Percentiles rank a stretch among this genome's conserved stretches.
Evolutionary conservation across 768 basidiomycete species (phyloP).

Genomic region (Collybia sordida): DNA sequence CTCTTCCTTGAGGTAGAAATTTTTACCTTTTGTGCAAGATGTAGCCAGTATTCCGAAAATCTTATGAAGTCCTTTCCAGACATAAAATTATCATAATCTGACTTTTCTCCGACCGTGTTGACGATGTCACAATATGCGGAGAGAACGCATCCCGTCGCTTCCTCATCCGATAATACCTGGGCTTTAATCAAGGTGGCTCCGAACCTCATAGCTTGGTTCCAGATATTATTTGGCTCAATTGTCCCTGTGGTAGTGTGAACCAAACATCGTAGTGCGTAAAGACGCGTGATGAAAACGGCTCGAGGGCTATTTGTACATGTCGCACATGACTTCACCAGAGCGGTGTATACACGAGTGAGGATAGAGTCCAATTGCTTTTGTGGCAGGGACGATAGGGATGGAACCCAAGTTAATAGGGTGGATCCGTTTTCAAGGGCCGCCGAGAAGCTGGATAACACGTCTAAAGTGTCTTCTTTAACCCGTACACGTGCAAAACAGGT

Average conservation of each 20-base stretch:
- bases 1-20: background rate
- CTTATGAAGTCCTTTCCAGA: slow-evolving; percentile 52
- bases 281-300: slow-evolving; percentile 32
- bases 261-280: slow-evolving; percentile 47
- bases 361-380: slow-evolving; percentile 56
- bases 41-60: slow-evolving; percentile 74
- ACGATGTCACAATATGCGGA: slow-evolving; percentile 44
- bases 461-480: background rate
- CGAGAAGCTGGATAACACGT: slow-evolving; percentile 21
- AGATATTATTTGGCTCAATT: slow-evolving; percentile 55
- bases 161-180: slow-evolving; percentile 25
- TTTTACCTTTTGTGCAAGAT: slow-evolving; percentile 63
- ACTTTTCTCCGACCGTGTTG: slow-evolving; percentile 33
- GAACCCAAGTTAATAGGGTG: slow-evolving; percentile 55
- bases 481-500: slow-evolving; percentile 10
- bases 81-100: slow-evolving; percentile 38
- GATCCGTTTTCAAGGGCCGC: slow-evolving; percentile 24
- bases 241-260: slow-evolving; percentile 46
- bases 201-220: slow-evolving; percentile 66
- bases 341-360: slow-evolving; percentile 59
- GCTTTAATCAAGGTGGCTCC: slow-evolving; percentile 43
- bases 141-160: slow-evolving; percentile 36
- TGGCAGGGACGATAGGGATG: slow-evolving; percentile 39
- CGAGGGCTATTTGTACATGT: slow-evolving; percentile 18
- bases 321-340: slow-evolving; percentile 42